These are phyloP conservation scores for Penicillium sp. DNA, from an alignment of 2,329 filamentous ascomycete species.

Conservation along the genomic window DNA sequence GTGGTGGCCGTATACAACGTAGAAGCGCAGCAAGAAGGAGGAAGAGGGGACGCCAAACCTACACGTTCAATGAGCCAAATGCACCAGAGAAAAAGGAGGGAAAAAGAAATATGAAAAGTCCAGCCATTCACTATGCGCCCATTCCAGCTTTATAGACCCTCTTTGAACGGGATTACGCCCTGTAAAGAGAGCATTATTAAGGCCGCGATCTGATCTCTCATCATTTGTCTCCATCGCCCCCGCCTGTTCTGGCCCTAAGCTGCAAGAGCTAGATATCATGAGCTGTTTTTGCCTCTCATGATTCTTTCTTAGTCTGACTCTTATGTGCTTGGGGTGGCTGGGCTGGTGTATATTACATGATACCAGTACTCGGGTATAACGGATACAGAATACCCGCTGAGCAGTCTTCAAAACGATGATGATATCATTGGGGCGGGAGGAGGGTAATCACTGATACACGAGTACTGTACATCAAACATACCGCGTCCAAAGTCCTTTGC, in stretches of 20 bases:
- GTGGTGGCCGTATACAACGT: not conserved
- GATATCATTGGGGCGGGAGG: not conserved
- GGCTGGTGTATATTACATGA: not conserved
- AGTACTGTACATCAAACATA: not conserved
- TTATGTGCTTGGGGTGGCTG: not conserved
- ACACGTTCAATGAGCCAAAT: not conserved
- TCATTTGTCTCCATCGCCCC: not conserved
- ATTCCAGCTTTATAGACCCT: constrained; percentile 1
- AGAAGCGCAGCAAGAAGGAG: not conserved
- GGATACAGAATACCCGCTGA: not conserved
- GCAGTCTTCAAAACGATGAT: not conserved
- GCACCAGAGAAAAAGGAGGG: not conserved
- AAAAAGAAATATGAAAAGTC: not conserved
- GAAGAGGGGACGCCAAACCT: not conserved
- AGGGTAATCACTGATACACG: not conserved
- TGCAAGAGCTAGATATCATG: constrained; percentile 3
- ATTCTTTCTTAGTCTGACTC: not conserved
- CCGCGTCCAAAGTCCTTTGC: not conserved
- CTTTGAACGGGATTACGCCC: not conserved
- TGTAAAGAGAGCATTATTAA: not conserved
- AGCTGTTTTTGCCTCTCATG: constrained; percentile 1
- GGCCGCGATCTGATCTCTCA: constrained; percentile 9
- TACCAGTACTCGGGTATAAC: not conserved
- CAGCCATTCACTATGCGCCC: not conserved
- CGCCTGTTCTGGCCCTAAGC: constrained; percentile 6